Evolutionary conservation across 176 grass and related monocot species (phyloP).

Genomic region (Lolium multiflorum): DNA sequence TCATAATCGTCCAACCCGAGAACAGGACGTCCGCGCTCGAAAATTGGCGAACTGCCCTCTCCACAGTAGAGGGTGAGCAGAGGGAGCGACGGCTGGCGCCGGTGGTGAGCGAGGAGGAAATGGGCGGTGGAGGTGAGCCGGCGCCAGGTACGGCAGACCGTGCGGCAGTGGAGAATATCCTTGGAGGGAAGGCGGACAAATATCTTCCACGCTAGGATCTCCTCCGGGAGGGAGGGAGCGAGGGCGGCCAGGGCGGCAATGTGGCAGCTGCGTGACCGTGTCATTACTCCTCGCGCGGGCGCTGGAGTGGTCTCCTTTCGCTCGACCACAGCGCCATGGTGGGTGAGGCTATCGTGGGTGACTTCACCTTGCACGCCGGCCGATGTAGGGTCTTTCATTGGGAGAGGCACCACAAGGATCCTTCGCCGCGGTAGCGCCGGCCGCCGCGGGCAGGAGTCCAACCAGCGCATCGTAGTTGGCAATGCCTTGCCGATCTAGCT

Average conservation of each 20-base stretch:
- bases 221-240: not conserved
- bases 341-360: not conserved
- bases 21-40: not conserved
- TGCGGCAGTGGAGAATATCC: not conserved
- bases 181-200: not conserved
- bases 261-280: not conserved
- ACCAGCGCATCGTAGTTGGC: too few species aligned
- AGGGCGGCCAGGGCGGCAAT: not conserved
- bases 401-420: too few species aligned
- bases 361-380: not conserved
- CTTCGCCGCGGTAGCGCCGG: too few species aligned
- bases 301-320: not conserved
- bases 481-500: too few species aligned
- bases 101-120: slow-evolving; percentile 1
- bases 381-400: too few species aligned
- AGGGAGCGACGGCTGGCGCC: not conserved
- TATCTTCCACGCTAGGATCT: not conserved
- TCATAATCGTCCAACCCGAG: not conserved
- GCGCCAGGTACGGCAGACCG: not conserved
- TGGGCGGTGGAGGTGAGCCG: not conserved
- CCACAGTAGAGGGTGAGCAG: not conserved
- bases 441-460: too few species aligned
- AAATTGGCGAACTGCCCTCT: not conserved
- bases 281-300: not conserved
- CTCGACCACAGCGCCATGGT: not conserved